A percentile compares a stretch with the other conserved stretches of the same genome.
Conservation (phyloP, 2,329 filamentous ascomycete species). For the Sphaerulina populicola region DNA sequence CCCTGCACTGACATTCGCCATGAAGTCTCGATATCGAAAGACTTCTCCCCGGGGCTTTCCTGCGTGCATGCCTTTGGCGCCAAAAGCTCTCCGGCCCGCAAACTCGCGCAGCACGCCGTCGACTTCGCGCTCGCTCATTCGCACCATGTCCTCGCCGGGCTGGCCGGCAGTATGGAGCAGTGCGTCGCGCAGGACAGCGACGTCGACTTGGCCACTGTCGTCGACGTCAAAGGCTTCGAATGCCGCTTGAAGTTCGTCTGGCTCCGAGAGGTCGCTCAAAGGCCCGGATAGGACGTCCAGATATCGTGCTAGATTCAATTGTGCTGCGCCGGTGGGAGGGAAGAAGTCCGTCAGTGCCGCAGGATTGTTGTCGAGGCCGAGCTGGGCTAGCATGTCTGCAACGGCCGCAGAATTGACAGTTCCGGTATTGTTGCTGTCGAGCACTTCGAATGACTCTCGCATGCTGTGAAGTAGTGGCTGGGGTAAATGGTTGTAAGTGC, state of each 20-base stretch:
- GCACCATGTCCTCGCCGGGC: conserved; percentile 48
- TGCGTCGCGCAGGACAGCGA: conserved; percentile 72
- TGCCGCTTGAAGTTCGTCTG: conserved; percentile 73
- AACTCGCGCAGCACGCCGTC: conserved; percentile 84
- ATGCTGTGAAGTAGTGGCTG: conserved; percentile 77
- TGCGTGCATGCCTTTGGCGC: conserved; percentile 45
- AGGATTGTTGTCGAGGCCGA: conserved; percentile 67
- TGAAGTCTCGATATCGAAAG: conserved; percentile 90
- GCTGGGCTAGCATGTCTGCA: conserved; percentile 74
- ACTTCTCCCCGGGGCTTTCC: conserved; percentile 63
- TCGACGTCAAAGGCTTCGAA: conserved; percentile 95
- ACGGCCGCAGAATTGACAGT: conserved; percentile 74
- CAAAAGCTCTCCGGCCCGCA: conserved; percentile 73
- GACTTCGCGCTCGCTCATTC: conserved; percentile 64
- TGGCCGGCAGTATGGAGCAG: conserved; percentile 75
- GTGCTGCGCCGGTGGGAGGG: conserved; percentile 55
- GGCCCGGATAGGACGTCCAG: conserved; percentile 71
- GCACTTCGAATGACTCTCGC: conserved; percentile 85
- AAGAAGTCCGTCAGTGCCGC: conserved; percentile 75
- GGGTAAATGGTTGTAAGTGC: conserved; percentile 59
- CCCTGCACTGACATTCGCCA: conserved; percentile 45
- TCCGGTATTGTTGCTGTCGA: conserved; percentile 83
- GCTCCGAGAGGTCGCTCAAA: conserved; percentile 65
- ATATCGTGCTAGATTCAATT: conserved; percentile 76
- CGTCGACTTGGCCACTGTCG: conserved; percentile 85